A percentile compares a stretch with the other conserved stretches of the same genome.
Evolutionary conservation across 2,329 filamentous ascomycete species (phyloP).

Genomic region (Rhytidhysteron rufulum): DNA sequence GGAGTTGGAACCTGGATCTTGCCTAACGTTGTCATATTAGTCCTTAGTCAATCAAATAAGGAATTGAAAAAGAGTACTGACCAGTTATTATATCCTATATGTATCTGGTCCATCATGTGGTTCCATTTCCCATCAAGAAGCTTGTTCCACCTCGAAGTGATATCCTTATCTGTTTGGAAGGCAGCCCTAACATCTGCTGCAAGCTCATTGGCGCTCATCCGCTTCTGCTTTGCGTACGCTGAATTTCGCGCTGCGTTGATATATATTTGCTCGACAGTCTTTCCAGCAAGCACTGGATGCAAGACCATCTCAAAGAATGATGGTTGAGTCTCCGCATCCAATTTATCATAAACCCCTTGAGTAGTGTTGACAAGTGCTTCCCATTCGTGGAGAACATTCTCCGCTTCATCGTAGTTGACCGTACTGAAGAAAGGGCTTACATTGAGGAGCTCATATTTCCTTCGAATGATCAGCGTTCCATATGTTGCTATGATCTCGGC

Average conservation of each 20-base stretch:
- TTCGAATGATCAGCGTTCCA: constrained; percentile 49
- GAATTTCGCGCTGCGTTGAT: constrained; percentile 19
- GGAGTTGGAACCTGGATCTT: constrained; percentile 65
- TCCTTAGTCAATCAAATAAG: constrained; percentile 12
- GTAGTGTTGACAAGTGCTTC: constrained; percentile 47
- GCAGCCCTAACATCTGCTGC: constrained; percentile 17
- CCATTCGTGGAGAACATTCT: constrained; percentile 53
- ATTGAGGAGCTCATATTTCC: constrained; percentile 59
- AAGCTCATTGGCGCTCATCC: constrained; percentile 21
- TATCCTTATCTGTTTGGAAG: constrained; percentile 17
- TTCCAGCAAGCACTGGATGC: constrained; percentile 54
- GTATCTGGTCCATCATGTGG: constrained; percentile 30
- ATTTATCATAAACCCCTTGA: constrained; percentile 50
- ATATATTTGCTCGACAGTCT: constrained; percentile 45
- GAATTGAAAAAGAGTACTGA: constrained; percentile 24
- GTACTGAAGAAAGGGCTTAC: constrained; percentile 48
- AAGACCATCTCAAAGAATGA: constrained; percentile 60
- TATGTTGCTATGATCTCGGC: constrained; percentile 52
- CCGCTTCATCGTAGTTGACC: constrained; percentile 59
- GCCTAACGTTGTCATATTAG: too few relatives aligned
- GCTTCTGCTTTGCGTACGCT: constrained; percentile 19
- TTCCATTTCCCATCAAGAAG: constrained; percentile 36
- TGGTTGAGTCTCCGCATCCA: constrained; percentile 47
- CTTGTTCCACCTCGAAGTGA: constrained; percentile 19
- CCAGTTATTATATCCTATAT: constrained; percentile 26